phyloP scores from a whole-genome alignment of 768 basidiomycete species.

The Tulasnella sp. region DNA sequence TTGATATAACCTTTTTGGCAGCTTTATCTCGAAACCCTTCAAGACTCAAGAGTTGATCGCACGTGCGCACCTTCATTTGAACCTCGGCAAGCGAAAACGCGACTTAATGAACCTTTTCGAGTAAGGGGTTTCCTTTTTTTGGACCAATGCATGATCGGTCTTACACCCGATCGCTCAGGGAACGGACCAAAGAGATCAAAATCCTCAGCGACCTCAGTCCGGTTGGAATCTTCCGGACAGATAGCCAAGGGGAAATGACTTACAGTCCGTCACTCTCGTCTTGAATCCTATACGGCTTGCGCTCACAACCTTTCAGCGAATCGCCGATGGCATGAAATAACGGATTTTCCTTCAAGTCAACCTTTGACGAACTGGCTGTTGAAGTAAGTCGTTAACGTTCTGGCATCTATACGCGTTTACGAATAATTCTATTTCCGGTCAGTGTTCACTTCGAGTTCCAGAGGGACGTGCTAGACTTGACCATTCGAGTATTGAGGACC shows the following conservation, averaged over 20 bases:
- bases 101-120: conserved; percentile 22
- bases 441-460: conserved; percentile 22
- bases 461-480: conserved; percentile 1
- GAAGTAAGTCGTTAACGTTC: neutral
- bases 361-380: conserved; percentile 2
- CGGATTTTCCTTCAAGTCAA: conserved; percentile 11
- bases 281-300: neutral
- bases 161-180: conserved; percentile 19
- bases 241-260: conserved; percentile 12
- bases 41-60: conserved; percentile 35
- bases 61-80: conserved; percentile 35
- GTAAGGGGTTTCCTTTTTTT: neutral
- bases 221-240: conserved; percentile 29
- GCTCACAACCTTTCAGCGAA: conserved; percentile 7
- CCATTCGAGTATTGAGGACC: conserved; percentile 13
- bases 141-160: neutral
- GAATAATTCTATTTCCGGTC: neutral
- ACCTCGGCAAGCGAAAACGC: conserved; percentile 33
- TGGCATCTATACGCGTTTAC: neutral
- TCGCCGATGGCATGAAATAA: conserved; percentile 17
- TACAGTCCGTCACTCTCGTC: neutral
- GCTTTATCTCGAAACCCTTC: conserved; percentile 37
- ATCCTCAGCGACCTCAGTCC: conserved; percentile 31
- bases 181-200: conserved; percentile 29
- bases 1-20: conserved; percentile 5